These are phyloP conservation scores for Sporormia fimetaria DNA, from an alignment of 495 filamentous ascomycete genomes.

Conservation along the genomic window DNA sequence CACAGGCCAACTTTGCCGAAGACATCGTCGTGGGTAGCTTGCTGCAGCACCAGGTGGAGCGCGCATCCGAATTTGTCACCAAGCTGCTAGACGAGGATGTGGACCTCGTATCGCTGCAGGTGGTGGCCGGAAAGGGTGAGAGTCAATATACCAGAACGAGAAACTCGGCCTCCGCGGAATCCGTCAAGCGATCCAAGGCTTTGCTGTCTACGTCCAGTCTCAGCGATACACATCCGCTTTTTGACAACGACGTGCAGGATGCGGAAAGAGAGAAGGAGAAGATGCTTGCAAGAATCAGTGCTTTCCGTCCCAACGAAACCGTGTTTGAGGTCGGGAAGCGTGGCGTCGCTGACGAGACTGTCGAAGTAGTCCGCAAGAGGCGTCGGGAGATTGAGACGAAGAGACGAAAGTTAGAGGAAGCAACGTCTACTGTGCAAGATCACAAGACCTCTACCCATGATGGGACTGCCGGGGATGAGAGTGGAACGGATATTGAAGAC, in stretches of 20 bases:
- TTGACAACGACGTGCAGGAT: conserved; percentile 52
- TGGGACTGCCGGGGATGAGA: conserved; percentile 20
- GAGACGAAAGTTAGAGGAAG: conserved; percentile 32
- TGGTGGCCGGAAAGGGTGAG: conserved; percentile 77
- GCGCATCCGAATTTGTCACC: conserved; percentile 62
- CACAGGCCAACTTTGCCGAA: conserved; percentile 55
- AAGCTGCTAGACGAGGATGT: conserved; percentile 61
- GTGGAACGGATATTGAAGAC: conserved; percentile 7
- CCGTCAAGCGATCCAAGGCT: conserved; percentile 71
- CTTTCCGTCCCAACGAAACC: conserved; percentile 80
- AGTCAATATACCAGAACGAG: conserved; percentile 83
- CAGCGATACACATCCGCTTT: conserved; percentile 61
- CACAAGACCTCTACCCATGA: conserved; percentile 24
- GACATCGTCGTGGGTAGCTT: conserved; percentile 72
- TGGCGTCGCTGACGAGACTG: conserved; percentile 55
- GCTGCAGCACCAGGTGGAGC: conserved; percentile 56
- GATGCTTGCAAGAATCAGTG: conserved; percentile 76
- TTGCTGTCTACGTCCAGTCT: conserved; percentile 56
- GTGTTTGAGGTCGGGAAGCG: conserved; percentile 83
- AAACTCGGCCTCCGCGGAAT: conserved; percentile 76
- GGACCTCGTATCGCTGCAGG: conserved; percentile 58
- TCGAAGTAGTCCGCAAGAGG: conserved; percentile 64
- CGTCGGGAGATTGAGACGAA: conserved; percentile 48
- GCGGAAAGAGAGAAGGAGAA: conserved; percentile 61
- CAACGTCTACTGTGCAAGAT: conserved; percentile 4